Evolutionary conservation across 352 stramenopile genomes (phyloP), one percentile per base, ranked within the genome.

Genomic region (Phytophthora multivora): DNA sequence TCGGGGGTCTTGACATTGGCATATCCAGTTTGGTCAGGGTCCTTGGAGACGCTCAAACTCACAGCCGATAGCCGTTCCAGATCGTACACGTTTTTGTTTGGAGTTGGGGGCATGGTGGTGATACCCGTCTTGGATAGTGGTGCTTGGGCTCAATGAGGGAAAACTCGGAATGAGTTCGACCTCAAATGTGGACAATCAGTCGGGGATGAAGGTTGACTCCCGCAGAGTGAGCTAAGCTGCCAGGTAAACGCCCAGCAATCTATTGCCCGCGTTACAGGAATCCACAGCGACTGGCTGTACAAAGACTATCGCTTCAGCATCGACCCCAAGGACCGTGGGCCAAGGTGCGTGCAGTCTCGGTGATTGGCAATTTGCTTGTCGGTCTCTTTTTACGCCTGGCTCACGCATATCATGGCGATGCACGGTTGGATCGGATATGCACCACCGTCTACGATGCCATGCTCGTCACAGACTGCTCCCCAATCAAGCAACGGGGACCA

Each of bases 131-230:
- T 21, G 36, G 8, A 10, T 30, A 30, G 6, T 11, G 36, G 18
- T 21, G n/a, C 36, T 42, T 42, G 36, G 5, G 36, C 3, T 42
- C 36, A n/a, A 18, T 42, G 16, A 16, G 5, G 18, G 9, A 53
- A 53, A 53, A 42, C 18, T 23, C 18, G 30, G 46, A 53, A 53
- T 53, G 46, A 42, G 46, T 31, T 30, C 15, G 18, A 42, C n/a
- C 15, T 40, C 35, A 15, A 40, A 8, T 8, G 35, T 23, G 21
- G 21, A 23, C 21, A 40, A 40, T 40, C 3, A 6, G 9, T 6
- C 0, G 13, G 35, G 35, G 16, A 40, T 6, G 36, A 42, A 42
- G n/a, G 36, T 42, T 15, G 13, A 21, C 15, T 42, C 36, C 33
- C 33, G 12, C 33, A 39, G 5, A 39, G 33, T 7, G 33, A 39